Evolutionary conservation across 73 alveolate species (phyloP).

Genomic region (Symbiodinium pilosum): DNA sequence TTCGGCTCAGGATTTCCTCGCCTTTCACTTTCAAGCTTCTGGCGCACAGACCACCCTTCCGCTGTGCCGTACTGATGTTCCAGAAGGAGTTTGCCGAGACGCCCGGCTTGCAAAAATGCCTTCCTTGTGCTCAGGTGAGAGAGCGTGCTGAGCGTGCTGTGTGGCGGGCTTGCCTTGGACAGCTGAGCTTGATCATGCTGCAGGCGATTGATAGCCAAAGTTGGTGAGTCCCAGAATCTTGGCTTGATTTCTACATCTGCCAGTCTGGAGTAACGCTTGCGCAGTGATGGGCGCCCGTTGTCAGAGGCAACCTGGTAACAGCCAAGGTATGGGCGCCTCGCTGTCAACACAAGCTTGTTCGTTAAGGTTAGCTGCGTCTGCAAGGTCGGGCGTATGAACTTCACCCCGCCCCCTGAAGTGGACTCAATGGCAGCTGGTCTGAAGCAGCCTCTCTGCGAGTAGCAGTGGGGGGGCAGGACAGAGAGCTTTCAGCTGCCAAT

Average conservation of each 20-base stretch:
- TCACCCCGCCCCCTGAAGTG: slow-evolving; percentile 92
- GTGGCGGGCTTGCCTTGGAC: background rate
- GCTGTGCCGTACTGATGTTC: slow-evolving; percentile 92
- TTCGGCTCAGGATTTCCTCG: slow-evolving; percentile 45
- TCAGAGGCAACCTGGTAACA: too few relatives aligned
- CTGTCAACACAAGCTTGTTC: slow-evolving; percentile 74
- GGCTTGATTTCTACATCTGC: background rate
- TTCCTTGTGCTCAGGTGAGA: background rate
- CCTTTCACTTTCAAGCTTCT: slow-evolving; percentile 94
- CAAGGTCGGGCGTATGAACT: slow-evolving; percentile 92
- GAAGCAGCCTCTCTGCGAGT: too few relatives aligned
- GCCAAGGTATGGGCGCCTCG: slow-evolving; percentile 87
- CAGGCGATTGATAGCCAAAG: slow-evolving; percentile 90
- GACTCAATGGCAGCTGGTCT: slow-evolving; percentile 85
- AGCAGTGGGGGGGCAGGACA: background rate
- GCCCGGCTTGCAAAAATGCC: background rate
- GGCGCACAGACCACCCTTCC: slow-evolving; percentile 91
- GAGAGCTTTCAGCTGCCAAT: too few relatives aligned
- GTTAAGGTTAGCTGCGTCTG: slow-evolving; percentile 81
- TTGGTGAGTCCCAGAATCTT: slow-evolving; percentile 69
- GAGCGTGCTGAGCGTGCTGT: too few relatives aligned
- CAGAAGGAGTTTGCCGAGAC: slow-evolving; percentile 93
- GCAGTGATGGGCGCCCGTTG: background rate
- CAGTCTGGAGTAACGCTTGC: background rate
- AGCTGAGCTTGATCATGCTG: background rate